Base-by-base conservation (phyloP, 306 rosid species). In the Crataegus laevigata region DNA sequence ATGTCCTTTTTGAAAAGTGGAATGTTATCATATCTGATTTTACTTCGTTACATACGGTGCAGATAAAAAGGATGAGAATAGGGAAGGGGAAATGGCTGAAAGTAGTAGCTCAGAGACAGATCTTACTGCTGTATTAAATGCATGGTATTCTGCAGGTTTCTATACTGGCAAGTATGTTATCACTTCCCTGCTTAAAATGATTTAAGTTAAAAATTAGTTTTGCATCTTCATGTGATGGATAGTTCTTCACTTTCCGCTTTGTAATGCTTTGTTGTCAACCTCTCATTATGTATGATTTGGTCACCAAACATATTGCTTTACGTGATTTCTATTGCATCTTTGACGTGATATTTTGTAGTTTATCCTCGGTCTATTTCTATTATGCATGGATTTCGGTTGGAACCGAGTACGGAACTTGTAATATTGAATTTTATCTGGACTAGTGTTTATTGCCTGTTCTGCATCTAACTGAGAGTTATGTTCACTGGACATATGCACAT, bases 141-240 rank as follows among this genome's bases (percentile, higher is more conserved):
- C 98, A 55, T 93, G 98, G 98, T 93, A 88, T 88, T 88, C 92
- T 43, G 97, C 98, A 36, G 98, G 98, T 82, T 84, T 93, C 82
- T 65, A 77, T 85, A 91, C 96, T 70, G 97, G 96, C 80, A 90
- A 90, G 97, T 91, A 88, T 77, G 84, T 66, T 24, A n/a, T 26
- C 58, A 19, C 55, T 59, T 4, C 25, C 55, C 43, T 43, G 42
- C 61, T 50, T 68, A 19, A 25, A 62, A 38, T 73, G n/a, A 40
- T 64, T 36, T 1, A 36, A 36, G 40, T 36, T 36, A 9, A 24
- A 66, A 17, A 24, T 29, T 14, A 6, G 51, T 22, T 21, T n/a
- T 45, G 66, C 32, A n/a, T 64, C 24, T 64, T 67, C 54, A 40
- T 22, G 51, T 36, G 30, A 67, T 68, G 19, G 45, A 7, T 72